Evolutionary conservation across 2,329 filamentous ascomycete genomes (phyloP).

Genomic region (Penicillium decumbens): DNA sequence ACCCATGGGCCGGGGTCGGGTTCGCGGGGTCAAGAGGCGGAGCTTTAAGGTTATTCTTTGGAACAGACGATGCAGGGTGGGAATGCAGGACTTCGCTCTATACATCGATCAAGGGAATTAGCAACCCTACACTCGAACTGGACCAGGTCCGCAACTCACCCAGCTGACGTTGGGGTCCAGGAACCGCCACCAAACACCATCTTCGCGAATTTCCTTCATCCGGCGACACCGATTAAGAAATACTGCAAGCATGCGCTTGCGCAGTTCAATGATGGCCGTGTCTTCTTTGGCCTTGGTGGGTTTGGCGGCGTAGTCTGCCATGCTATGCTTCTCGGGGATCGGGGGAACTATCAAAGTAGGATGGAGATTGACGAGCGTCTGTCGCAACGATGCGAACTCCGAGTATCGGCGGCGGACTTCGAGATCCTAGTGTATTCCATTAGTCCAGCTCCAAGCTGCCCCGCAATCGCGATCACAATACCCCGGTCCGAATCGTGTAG

Average conservation of each 20-base stretch:
- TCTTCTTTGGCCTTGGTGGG: conserved; percentile 98
- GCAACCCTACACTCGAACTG: conserved; percentile 17
- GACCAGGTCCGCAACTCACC: conserved; percentile 53
- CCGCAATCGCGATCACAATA: conserved; percentile 44
- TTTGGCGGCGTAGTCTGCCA: conserved; percentile 97
- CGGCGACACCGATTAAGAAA: conserved; percentile 89
- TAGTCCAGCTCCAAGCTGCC: conserved; percentile 3
- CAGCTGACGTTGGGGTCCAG: conserved; percentile 97
- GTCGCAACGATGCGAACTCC: conserved; percentile 86
- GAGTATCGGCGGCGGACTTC: conserved; percentile 94
- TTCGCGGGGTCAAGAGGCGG: conserved; percentile 96
- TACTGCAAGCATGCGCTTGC: conserved; percentile 94
- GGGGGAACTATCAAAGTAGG: conserved; percentile 93
- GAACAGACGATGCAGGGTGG: conserved; percentile 82
- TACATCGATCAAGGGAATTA: conserved; percentile 14
- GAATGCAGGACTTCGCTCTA: conserved; percentile 94
- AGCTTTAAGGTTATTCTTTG: conserved; percentile 89
- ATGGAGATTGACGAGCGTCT: conserved; percentile 84
- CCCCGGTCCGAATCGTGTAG: conserved; percentile 92
- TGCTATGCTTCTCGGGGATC: conserved; percentile 97
- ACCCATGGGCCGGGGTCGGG: conserved; percentile 78
- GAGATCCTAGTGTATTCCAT: conserved; percentile 61
- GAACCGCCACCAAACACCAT: conserved; percentile 97
- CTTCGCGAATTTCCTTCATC: conserved; percentile 87
- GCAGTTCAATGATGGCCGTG: conserved; percentile 88